Evolutionary conservation across 805 yeast species (phyloP).

Genomic region (Ogataea naganishii): DNA sequence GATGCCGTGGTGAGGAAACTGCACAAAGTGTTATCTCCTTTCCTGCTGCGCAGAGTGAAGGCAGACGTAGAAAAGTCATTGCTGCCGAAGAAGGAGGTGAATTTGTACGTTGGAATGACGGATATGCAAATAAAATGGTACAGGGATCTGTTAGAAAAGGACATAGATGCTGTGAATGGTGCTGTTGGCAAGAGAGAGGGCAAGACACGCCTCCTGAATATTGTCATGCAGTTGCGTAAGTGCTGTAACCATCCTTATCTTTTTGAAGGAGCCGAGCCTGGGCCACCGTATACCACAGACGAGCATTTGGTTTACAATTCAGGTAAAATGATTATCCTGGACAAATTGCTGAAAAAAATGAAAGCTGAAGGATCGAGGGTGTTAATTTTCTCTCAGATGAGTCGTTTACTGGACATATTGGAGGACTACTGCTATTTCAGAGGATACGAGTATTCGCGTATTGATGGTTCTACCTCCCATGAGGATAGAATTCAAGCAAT

Average conservation of each 20-base stretch:
- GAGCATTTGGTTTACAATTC: slow-evolving; percentile 87
- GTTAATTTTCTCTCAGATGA: slow-evolving; percentile 89
- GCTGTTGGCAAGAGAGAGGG: slow-evolving; percentile 91
- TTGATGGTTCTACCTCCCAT: slow-evolving; percentile 89
- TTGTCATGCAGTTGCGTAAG: slow-evolving; percentile 93
- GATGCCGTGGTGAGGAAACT: slow-evolving; percentile 81
- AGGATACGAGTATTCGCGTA: slow-evolving; percentile 80
- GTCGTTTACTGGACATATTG: slow-evolving; percentile 76
- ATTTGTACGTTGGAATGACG: slow-evolving; percentile 89
- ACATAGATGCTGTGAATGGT: slow-evolving; percentile 94
- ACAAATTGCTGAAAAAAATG: slow-evolving; percentile 67
- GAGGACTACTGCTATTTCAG: slow-evolving; percentile 89
- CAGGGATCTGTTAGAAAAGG: slow-evolving; percentile 78
- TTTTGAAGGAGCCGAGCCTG: slow-evolving; percentile 99
- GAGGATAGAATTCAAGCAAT: slow-evolving; percentile 89
- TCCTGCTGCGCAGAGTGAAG: slow-evolving; percentile 80
- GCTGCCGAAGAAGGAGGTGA: slow-evolving; percentile 83
- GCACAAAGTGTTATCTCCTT: slow-evolving; percentile 83
- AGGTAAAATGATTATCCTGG: slow-evolving; percentile 85
- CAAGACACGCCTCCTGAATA: slow-evolving; percentile 81
- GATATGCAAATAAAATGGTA: slow-evolving; percentile 95
- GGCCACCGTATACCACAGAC: slow-evolving; percentile 94
- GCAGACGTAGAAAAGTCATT: slow-evolving; percentile 88
- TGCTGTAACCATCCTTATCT: slow-evolving; percentile 96
- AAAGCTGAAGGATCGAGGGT: slow-evolving; percentile 79